Percentiles rank a stretch among this genome's conserved stretches.
Evolutionary conservation across 768 basidiomycete genomes (phyloP).

Genomic region (Lentinus brumalis): DNA sequence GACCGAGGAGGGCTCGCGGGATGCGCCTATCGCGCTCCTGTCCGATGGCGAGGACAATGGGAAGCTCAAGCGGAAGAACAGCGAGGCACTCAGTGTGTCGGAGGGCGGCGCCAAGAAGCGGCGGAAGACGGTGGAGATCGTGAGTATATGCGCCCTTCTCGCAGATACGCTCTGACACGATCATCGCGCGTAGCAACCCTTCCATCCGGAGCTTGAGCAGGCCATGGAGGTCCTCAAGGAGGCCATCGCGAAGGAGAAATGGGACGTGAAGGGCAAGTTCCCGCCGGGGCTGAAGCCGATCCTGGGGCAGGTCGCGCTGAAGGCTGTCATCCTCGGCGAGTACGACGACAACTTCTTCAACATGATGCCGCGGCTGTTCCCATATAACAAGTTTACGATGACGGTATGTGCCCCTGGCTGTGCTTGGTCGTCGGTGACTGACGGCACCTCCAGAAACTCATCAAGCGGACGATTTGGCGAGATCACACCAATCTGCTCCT

Average conservation of each 20-base stretch:
- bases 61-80: conserved; percentile 30
- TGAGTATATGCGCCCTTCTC: conserved; percentile 31
- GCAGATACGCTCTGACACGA: background rate
- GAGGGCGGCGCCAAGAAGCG: conserved; percentile 54
- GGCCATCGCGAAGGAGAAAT: conserved; percentile 67
- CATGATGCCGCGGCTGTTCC: conserved; percentile 83
- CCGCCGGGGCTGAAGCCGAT: conserved; percentile 76
- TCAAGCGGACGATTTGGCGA: conserved; percentile 83
- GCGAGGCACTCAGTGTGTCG: conserved; percentile 16
- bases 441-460: conserved; percentile 68
- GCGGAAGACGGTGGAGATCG: conserved; percentile 69
- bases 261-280: conserved; percentile 87
- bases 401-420: conserved; percentile 51
- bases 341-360: conserved; percentile 94
- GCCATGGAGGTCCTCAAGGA: conserved; percentile 61
- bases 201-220: conserved; percentile 69
- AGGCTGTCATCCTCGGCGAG: conserved; percentile 81
- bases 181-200: conserved; percentile 52
- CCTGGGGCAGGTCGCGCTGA: conserved; percentile 68
- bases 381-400: conserved; percentile 96
- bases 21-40: conserved; percentile 50
- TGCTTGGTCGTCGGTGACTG: background rate
- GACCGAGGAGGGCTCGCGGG: conserved; percentile 47
- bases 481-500: conserved; percentile 71
- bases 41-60: conserved; percentile 40